Percentiles rank a stretch among this genome's conserved stretches.
phyloP scores from a whole-genome alignment of 2,329 filamentous ascomycete species.

The Ascochyta pisi region DNA sequence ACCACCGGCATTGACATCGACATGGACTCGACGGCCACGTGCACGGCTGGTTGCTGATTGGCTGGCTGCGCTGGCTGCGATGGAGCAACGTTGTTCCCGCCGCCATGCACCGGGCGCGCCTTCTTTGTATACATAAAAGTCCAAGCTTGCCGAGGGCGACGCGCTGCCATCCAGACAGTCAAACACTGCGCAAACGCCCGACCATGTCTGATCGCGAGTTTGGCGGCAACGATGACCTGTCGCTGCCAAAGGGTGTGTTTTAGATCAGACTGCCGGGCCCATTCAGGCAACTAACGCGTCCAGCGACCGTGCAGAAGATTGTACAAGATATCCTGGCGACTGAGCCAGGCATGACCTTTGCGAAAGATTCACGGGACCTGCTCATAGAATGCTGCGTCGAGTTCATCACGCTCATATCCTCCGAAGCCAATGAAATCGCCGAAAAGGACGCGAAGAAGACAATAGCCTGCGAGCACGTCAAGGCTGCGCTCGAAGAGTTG shows the following conservation, averaged over 20 bases:
- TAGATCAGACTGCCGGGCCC: background rate
- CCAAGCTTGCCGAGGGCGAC: constrained; percentile 7
- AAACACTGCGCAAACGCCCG: constrained; percentile 24
- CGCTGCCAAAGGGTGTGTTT: constrained; percentile 49
- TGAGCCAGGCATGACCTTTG: constrained; percentile 80
- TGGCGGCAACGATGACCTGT: constrained; percentile 53
- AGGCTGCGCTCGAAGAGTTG: constrained; percentile 88
- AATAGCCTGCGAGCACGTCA: constrained; percentile 97
- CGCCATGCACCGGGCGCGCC: constrained; percentile 2
- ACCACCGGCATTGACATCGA: background rate
- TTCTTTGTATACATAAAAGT: constrained; percentile 19
- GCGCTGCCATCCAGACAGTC: constrained; percentile 11
- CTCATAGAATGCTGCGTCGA: constrained; percentile 99
- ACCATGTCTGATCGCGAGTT: constrained; percentile 54
- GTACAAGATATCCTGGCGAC: constrained; percentile 90
- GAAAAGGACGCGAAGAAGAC: constrained; percentile 99
- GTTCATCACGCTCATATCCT: constrained; percentile 98
- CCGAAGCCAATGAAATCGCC: constrained; percentile 97
- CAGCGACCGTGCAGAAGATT: constrained; percentile 79
- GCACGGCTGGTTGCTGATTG: constrained; percentile 4
- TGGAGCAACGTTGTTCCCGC: constrained; percentile 14
- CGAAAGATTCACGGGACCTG: constrained; percentile 92
- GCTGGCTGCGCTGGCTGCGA: background rate
- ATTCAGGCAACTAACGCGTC: constrained; percentile 13
- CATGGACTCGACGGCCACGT: background rate